Base-by-base conservation (phyloP, 768 basidiomycete genomes). In the Mycena amicta region DNA sequence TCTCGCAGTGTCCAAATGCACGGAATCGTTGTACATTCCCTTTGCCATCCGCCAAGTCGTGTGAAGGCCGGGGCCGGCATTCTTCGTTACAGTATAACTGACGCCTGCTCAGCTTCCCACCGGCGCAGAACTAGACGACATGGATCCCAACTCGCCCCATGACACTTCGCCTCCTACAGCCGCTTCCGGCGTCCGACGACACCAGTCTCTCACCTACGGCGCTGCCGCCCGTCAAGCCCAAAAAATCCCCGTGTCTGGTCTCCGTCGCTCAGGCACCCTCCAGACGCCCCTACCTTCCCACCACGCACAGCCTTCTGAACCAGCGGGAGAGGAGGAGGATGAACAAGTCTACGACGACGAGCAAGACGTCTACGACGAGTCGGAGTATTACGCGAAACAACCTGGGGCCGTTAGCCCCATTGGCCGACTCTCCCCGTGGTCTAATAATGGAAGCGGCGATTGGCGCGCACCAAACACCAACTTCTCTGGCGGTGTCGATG, bases 261-360 rank as follows among this genome's bases (percentile, higher is more conserved):
- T 93, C 58, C 90, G 85, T 69, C 87, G 92, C 57, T 84, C 90
- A 25, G 92, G 90, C 23, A 93, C 91, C 12, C 74, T 92, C 12
- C 86, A 88, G 66, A 82, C 85, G 1, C 78, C 83, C 4, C 66
- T 80, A 46, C 76, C 77, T 11, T 55, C 68, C 30, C 80, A 78
- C 64, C 73, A 69, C 46, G 68, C 72, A 27, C 70, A 73, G 18
- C 74, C 80, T 45, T 74, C 79, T 30, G 78, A 80, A 59, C 68
- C 75, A 13, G 66, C 72, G 2, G 77, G 78, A 50, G 75, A 82
- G 47, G 83, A 83, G 3, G 85, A 87, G 51, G 86, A 85, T 47
- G 80, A 84, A 16, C 84, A 83, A 61, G 69, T 43, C 5, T 80
- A 85, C 55, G 83, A 77, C 40, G 67, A 64, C 4, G 77, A 87